phyloP scores from a whole-genome alignment of 1,284 basidiomycete species.

The Papiliotrema terrestris region DNA sequence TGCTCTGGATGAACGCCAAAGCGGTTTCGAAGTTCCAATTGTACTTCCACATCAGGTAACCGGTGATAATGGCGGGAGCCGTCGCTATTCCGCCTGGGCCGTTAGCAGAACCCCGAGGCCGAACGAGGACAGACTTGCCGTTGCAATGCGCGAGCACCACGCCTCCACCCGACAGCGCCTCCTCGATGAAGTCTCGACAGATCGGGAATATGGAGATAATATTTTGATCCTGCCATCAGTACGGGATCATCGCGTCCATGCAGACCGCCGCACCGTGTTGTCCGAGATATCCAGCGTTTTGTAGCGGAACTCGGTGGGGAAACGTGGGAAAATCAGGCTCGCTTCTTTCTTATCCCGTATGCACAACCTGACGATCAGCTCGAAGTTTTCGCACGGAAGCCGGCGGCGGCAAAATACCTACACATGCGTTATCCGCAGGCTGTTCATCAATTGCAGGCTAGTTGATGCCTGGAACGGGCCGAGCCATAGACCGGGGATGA shows the following conservation, averaged over 20 bases:
- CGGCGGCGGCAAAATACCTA: conserved; percentile 48
- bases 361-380: conserved; percentile 60
- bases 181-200: conserved; percentile 73
- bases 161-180: conserved; percentile 64
- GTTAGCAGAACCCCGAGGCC: not conserved
- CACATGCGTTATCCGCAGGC: conserved; percentile 79
- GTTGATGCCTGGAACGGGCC: conserved; percentile 87
- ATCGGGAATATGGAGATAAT: conserved; percentile 80
- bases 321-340: conserved; percentile 79
- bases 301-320: conserved; percentile 74
- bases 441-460: conserved; percentile 63
- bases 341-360: conserved; percentile 83
- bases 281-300: conserved; percentile 83
- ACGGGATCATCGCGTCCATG: conserved; percentile 9
- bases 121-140: conserved; percentile 54
- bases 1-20: conserved; percentile 77
- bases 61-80: conserved; percentile 82
- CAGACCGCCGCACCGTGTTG: conserved; percentile 57
- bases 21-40: conserved; percentile 73
- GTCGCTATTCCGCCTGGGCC: conserved; percentile 76
- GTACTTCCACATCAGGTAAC: conserved; percentile 84
- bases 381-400: not conserved
- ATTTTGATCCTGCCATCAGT: conserved; percentile 63
- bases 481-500: conserved; percentile 75
- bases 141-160: conserved; percentile 87